Base-by-base conservation (phyloP, 495 filamentous ascomycete genomes). In the Tuber umbilicatum region DNA sequence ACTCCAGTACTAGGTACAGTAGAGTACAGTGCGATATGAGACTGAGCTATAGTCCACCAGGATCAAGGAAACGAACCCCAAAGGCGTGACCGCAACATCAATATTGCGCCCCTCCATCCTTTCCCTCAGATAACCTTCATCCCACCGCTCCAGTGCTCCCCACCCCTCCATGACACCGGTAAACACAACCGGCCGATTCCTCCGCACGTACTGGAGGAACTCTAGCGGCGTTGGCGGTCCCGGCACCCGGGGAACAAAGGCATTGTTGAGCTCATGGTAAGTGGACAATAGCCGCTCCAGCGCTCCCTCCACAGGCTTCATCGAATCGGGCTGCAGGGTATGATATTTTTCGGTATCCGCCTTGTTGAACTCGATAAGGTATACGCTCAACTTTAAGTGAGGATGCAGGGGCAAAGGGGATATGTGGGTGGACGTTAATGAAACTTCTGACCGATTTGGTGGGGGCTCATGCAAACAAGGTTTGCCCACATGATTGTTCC, bases 121-220 rank as follows among this genome's bases (percentile, higher is more conserved):
- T n/a, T 84, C 72, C 40, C 83, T 84, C 5, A 94, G 83, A 76
- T 87, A 89, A 12, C 75, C 76, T 19, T 85, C 84, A 72, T 86
- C 86, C 92, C 92, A 94, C 35, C 83, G 86, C 73, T 81, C 77
- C 5, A 84, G 79, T 2, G 92, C 91, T 7, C 82, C 75, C 91
- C 91, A 94, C 73, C 85, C 75, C 14, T 72, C 71, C 0, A 88
- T 89, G 12, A 85, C 90, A 5, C 85, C 83, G 47, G 89, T 85
- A 47, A 93, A 86, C 2, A 93, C 87, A 73, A 93, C 92, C 10
- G 92, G 92, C 0, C 87, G 86, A 76, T 93, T 93, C 27, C 80
- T 84, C 42, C 88, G 84, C 23, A 91, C 90, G 82, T 87, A 89
- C 75, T 89, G 86, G 87, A 92, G 89, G 81, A 93, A 93, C 79